Conservation (phyloP, 768 basidiomycete species). For the Boletellus sp. region DNA sequence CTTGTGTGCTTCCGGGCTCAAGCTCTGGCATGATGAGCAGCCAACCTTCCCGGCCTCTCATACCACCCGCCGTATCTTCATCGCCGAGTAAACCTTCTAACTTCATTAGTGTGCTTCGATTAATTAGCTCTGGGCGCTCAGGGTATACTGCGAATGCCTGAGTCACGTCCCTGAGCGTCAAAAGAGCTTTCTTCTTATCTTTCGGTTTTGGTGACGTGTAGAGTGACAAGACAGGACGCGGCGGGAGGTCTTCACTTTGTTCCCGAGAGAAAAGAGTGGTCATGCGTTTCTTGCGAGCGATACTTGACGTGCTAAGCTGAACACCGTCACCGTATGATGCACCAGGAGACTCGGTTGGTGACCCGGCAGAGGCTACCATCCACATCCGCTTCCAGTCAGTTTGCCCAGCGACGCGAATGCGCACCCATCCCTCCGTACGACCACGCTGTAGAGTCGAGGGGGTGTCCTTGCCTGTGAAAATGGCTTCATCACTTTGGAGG, state of each 20-base stretch:
- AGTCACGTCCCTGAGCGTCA: constrained; percentile 66
- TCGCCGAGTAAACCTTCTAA: constrained; percentile 81
- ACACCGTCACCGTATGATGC: constrained; percentile 26
- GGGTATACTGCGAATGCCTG: constrained; percentile 96
- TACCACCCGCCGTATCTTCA: constrained; percentile 63
- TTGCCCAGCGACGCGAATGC: constrained; percentile 90
- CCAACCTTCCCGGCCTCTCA: constrained; percentile 79
- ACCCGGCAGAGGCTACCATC: constrained; percentile 64
- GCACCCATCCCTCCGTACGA: constrained; percentile 87
- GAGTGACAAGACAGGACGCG: constrained; percentile 50
- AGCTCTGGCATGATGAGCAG: constrained; percentile 87
- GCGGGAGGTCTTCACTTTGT: constrained; percentile 33
- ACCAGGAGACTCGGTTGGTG: constrained; percentile 26
- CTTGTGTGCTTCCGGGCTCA: constrained; percentile 55
- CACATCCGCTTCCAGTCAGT: constrained; percentile 95
- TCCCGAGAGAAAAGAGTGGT: constrained; percentile 63
- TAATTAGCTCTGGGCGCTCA: constrained; percentile 90
- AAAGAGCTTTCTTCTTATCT: constrained; percentile 66
- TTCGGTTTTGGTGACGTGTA: constrained; percentile 63
- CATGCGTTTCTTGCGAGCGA: constrained; percentile 47
- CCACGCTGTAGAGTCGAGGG: constrained; percentile 65
- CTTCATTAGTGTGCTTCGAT: constrained; percentile 86
- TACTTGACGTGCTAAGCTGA: constrained; percentile 22
- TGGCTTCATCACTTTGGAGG: constrained; percentile 26
- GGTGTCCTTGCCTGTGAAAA: constrained; percentile 41